Evolutionary conservation across 805 yeast genomes (phyloP).

Genomic region (Metahyphopichia silvanorum): DNA sequence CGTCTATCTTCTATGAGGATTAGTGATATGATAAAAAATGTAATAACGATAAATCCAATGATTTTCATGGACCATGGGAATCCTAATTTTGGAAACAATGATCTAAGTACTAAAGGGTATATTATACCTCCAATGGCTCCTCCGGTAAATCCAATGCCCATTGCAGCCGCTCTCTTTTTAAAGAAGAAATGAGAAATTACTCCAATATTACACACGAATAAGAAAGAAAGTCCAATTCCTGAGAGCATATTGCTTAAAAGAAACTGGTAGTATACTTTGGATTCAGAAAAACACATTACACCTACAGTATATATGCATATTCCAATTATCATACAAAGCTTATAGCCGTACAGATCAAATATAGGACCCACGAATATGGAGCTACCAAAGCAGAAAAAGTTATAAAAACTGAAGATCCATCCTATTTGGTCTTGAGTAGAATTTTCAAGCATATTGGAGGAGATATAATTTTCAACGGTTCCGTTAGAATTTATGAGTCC

Average conservation of each 20-base stretch:
- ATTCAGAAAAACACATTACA: constrained; percentile 50
- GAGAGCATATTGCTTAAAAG: constrained; percentile 54
- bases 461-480: constrained; percentile 35
- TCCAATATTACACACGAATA: constrained; percentile 49
- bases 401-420: constrained; percentile 38
- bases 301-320: constrained; percentile 43
- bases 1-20: constrained; percentile 26
- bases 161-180: constrained; percentile 47
- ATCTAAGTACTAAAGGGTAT: constrained; percentile 52
- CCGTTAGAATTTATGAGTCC: constrained; percentile 36
- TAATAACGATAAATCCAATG: constrained; percentile 32
- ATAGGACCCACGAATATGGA: constrained; percentile 49
- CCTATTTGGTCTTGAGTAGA: constrained; percentile 27
- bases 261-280: constrained; percentile 54
- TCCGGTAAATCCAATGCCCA: constrained; percentile 58
- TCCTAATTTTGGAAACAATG: constrained; percentile 45
- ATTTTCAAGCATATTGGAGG: constrained; percentile 31
- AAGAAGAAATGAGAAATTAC: constrained; percentile 66
- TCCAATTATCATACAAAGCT: constrained; percentile 43
- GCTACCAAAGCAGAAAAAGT: constrained; percentile 24
- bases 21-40: constrained; percentile 20
- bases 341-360: constrained; percentile 62
- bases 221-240: constrained; percentile 56
- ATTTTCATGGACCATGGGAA: constrained; percentile 58
- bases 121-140: constrained; percentile 67